A percentile compares a stretch with the other conserved stretches of the same genome.
Evolutionary conservation across 129 eudicot species (phyloP).

Genomic region (Dittrichia graveolens): DNA sequence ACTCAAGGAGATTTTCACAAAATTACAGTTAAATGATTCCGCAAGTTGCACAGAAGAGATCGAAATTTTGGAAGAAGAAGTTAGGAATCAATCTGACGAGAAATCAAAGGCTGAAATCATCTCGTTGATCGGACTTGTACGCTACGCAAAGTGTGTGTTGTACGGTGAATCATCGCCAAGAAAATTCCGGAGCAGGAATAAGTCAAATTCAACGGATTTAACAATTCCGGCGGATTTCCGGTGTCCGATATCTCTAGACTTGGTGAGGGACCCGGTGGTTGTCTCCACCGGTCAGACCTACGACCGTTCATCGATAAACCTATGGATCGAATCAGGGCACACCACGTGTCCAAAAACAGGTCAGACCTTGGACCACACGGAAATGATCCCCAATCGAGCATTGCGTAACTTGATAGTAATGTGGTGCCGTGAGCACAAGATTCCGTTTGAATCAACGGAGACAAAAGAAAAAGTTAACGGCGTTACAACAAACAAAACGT

Average conservation of each 20-base stretch:
- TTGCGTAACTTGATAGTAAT: slow-evolving; percentile 76
- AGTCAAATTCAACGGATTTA: slow-evolving; percentile 46
- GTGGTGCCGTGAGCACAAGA: slow-evolving; percentile 93
- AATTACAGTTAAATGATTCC: slow-evolving; percentile 55
- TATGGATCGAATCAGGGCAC: slow-evolving; percentile 94
- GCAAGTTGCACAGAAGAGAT: slow-evolving; percentile 63
- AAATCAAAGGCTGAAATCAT: slow-evolving; percentile 52
- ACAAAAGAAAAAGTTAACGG: slow-evolving; percentile 48
- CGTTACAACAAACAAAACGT: slow-evolving; percentile 51
- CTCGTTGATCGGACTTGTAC: slow-evolving; percentile 81
- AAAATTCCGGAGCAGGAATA: slow-evolving; percentile 27
- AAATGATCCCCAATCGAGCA: slow-evolving; percentile 68
- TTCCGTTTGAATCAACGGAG: slow-evolving; percentile 69
- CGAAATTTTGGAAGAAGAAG: slow-evolving; percentile 76
- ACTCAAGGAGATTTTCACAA: slow-evolving; percentile 50
- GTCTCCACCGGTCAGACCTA: slow-evolving; percentile 88
- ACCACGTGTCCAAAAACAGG: slow-evolving; percentile 95
- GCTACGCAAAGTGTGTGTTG: slow-evolving; percentile 82
- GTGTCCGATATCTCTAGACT: slow-evolving; percentile 85
- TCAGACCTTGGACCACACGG: slow-evolving; percentile 72
- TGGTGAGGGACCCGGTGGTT: slow-evolving; percentile 89
- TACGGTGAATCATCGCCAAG: slow-evolving; percentile 74
- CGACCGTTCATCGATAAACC: slow-evolving; percentile 69
- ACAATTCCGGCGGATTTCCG: slow-evolving; percentile 78
- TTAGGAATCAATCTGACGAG: slow-evolving; percentile 60